Base-by-base conservation (phyloP, 1,139 yeast species). In the Petasospora fabianii region DNA sequence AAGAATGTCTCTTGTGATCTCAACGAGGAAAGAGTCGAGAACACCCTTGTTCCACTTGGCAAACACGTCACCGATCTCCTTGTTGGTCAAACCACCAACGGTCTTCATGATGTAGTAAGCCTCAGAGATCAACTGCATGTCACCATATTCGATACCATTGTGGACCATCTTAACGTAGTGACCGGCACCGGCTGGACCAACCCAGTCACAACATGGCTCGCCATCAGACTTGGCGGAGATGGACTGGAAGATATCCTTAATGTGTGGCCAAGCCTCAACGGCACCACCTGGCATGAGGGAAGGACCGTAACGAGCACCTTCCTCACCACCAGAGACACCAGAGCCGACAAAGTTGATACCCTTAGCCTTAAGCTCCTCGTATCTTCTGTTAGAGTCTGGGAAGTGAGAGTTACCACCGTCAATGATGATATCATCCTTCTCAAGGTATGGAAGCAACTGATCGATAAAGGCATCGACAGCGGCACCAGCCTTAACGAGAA, bases 181-280 rank as follows among this genome's bases (percentile, higher is more conserved):
- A 63, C 98, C 98, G 39, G 97, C 80, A 68, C 98, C 98, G 44
- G 95, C 96, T 58, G 90, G 95, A 61, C 98, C 98, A 59, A 92
- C 97, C 98, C 98, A 92, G 79, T 92, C 98, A 73, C 98, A 92
- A 74, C 98, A 92, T 64, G 98, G 96, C 72, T 92, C 97, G 58
- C 96, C 97, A 61, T 92, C 97, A 49, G 95, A 68, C 75, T 92
- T 87, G 62, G 98, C 98, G 44, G 97, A 73, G 59, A 92, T 85
- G 46, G 90, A 79, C 75, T 92, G 98, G 88, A 92, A 90, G 61
- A 92, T 92, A 47, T 79, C 82, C 80, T 92, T 92, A 63, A 92
- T 84, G 70, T 87, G 95, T 53, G 97, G 97, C 98, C 98, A 92
- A 53, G 98, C 98, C 59, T 85, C 97, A 55, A 74, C 77, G 65